Evolutionary conservation across 129 eudicot species (phyloP).

Genomic region (Daucus carota): DH1_v3.0 NC_030382.2:37347001-37347500

Average conservation of each 20-base stretch:
- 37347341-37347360: neutral
- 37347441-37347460: neutral
- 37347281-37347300: neutral
- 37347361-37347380: neutral
- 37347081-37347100: slow-evolving; percentile 9
- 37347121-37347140: slow-evolving; percentile 12
- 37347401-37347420: neutral
- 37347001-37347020: neutral
- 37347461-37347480: neutral
- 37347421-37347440: neutral
- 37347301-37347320: neutral
- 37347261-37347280: slow-evolving; percentile 4
- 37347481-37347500: neutral
- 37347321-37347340: slow-evolving; percentile 7
- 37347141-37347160: slow-evolving; percentile 38
- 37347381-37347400: slow-evolving; percentile 1
- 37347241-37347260: neutral
- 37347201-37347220: slow-evolving; percentile 1
- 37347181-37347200: neutral
- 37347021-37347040: no score
- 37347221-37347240: neutral
- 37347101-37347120: slow-evolving; percentile 10
- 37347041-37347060: neutral
- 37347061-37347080: no score
- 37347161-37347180: slow-evolving; percentile 13